Conservation (phyloP, 179 eudicot species). For the Spergularia azorica region DNA sequence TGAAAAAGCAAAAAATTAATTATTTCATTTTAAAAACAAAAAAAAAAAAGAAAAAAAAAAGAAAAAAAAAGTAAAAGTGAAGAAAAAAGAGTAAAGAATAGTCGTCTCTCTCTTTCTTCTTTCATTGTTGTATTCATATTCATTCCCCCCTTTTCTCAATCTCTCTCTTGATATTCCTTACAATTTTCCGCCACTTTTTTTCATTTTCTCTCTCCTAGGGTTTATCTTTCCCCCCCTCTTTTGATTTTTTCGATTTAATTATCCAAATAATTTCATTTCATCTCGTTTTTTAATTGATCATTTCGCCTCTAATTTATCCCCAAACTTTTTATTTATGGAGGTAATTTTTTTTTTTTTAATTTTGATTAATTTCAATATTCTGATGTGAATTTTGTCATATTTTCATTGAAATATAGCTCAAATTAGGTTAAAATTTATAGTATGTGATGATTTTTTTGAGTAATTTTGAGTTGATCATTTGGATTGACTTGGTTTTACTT, state of each 20-base stretch:
- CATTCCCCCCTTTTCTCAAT: too few species aligned
- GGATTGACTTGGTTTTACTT: constrained; percentile 27
- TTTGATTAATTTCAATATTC: not conserved
- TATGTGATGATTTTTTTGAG: constrained; percentile 7
- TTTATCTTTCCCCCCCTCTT: not conserved
- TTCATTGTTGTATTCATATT: constrained; percentile 7
- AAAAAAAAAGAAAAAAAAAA: not conserved
- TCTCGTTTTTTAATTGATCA: not conserved
- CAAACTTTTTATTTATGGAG: constrained; percentile 24
- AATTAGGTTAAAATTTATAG: not conserved
- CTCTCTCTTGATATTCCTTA: not conserved
- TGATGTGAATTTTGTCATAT: not conserved
- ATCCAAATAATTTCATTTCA: not conserved
- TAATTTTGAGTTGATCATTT: constrained; percentile 3
- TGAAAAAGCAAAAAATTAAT: too few species aligned
- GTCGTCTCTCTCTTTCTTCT: constrained; percentile 15
- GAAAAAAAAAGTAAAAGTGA: not conserved
- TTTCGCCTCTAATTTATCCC: constrained; percentile 8
- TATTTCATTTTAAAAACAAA: too few species aligned
- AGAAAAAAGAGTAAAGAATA: not conserved
- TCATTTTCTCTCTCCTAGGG: too few species aligned
- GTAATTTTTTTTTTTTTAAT: constrained; percentile 10
- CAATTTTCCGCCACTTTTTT: constrained; percentile 5
- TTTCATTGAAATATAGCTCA: not conserved
- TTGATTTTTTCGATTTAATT: not conserved